Base-by-base conservation (phyloP, 345 rosid genomes). In the Pistacia vera region DNA sequence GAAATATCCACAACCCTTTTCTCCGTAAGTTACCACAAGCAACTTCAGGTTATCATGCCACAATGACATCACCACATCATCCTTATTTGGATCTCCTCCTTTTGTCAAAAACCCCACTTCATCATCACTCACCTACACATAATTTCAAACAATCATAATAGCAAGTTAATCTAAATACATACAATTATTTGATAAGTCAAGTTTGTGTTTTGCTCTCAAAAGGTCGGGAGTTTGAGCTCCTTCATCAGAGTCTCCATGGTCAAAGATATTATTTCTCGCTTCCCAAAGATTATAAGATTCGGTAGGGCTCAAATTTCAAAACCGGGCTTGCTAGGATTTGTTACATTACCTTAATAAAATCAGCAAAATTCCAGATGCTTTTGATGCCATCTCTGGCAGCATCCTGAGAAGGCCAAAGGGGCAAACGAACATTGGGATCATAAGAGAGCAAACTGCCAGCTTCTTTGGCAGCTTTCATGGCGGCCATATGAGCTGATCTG, bases 1-100 rank as follows among this genome's bases (percentile, higher is more conserved):
- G 67, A 80, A 88, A 78, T 91, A 88, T 81, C 93, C 88, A 75
- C 92, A 85, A 25, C 96, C 93, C 76, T 89, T 88, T 13, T 77
- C 85, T 79, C 93, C 96, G 80, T 91, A 90, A 1, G 91, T 91
- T 8, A 91, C 92, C 57, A 91, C 13, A 70, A 91, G 90, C 44
- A 88, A 82, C 82, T 88, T 89, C 28, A 91, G 86, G 33, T 77
- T 81, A 41, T 89, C 90, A 77, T 85, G 85, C 90, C 88, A 83
- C 28, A 91, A 67, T 4, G 88, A 55, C 87, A 84, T 44, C 3
- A 85, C 90, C 44, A 83, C 88, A 10, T 89, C 96, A 61, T 89
- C 96, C 69, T 85, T 85, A 8, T 67, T 65, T 3, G 97, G 62
- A 74, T 88, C 89, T 69, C 83, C 89, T 71, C 84, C 89, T 55